Evolutionary conservation across 306 rosid genomes (phyloP).

Genomic region (Cucurbita argyrosperma): DNA sequence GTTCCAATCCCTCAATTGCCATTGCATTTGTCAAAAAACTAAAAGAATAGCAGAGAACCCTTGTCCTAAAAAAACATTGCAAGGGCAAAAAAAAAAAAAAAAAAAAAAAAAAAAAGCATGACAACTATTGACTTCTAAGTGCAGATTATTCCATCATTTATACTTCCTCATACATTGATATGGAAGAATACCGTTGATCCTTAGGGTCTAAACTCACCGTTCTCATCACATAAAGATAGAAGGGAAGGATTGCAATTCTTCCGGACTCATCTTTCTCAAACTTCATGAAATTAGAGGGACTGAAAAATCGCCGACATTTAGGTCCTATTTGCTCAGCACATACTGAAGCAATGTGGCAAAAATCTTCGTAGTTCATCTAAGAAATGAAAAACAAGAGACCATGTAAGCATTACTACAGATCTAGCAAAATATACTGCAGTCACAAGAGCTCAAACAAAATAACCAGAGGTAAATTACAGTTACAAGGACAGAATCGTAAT

Average conservation of each 20-base stretch:
- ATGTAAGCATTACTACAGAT: constrained; percentile 10
- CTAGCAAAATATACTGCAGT: not conserved
- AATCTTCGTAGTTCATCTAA: constrained; percentile 98
- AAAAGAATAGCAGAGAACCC: not conserved
- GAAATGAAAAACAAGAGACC: constrained; percentile 19
- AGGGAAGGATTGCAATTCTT: constrained; percentile 98
- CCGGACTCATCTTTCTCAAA: constrained; percentile 99
- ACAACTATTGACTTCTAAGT: not conserved
- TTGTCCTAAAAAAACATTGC: not conserved
- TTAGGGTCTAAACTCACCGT: constrained; percentile 45
- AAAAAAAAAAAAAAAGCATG: not conserved
- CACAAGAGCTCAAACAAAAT: too few species aligned
- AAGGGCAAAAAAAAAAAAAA: not conserved
- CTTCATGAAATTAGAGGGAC: constrained; percentile 99
- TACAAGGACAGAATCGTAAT: not conserved
- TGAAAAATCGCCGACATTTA: constrained; percentile 84
- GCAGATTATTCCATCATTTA: not conserved
- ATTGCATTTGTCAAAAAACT: not conserved
- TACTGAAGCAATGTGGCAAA: constrained; percentile 97
- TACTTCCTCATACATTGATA: not conserved
- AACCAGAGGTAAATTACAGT: too few species aligned
- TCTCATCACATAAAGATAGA: constrained; percentile 98
- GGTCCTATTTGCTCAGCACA: constrained; percentile 98
- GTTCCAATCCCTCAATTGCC: not conserved
- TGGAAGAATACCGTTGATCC: not conserved